Evolutionary conservation across 306 rosid species (phyloP), one percentile per base, ranked within the genome.

Genomic region (Lagenaria siceraria): DNA sequence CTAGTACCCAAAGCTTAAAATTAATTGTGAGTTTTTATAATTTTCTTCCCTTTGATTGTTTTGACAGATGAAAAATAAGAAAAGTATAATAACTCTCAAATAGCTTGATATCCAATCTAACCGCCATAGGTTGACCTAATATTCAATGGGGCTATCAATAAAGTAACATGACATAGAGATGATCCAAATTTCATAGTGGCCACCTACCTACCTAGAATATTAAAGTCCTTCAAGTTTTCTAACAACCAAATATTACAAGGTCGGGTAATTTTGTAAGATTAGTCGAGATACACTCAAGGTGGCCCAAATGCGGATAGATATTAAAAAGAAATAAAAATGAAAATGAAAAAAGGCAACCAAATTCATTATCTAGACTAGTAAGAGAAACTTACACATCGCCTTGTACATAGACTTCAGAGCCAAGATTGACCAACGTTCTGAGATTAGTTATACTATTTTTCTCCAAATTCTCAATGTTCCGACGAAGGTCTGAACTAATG

Each of bases 361-460:
- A 29, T 62, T 31, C 69, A 62, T 15, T 35, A 62, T 62, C 69
- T 62, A 31, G 69, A 6, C 15, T 40, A 5, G 69, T 78, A 73
- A 40, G 82, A 31, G 74, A 58, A 62, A 80, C 98, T 90, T 88
- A 92, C 99, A 92, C 99, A 55, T 95, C 93, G 69, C 97, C 97
- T 87, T 92, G 97, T 80, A 87, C 75, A 82, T 92, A 90, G 10
- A 95, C 99, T 80, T 95, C 97, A 54, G 97, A 95, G 51, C 97
- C 99, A 80, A 95, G 86, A 87, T 95, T 92, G 83, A 92, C 97
- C 90, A 89, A 46, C 8, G 96, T 90, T 85, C 87, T 85, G 42
- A 95, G 89, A 87, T 87, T 88, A 82, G 96, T 89, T 66, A 90
- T 96, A 78, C 93, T 89, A 81, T 90, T 90, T 78, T 87, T 90